A percentile compares a stretch with the other conserved stretches of the same genome.
phyloP scores from a whole-genome alignment of 179 eudicot species.

The Kewa caespitosa region DNA sequence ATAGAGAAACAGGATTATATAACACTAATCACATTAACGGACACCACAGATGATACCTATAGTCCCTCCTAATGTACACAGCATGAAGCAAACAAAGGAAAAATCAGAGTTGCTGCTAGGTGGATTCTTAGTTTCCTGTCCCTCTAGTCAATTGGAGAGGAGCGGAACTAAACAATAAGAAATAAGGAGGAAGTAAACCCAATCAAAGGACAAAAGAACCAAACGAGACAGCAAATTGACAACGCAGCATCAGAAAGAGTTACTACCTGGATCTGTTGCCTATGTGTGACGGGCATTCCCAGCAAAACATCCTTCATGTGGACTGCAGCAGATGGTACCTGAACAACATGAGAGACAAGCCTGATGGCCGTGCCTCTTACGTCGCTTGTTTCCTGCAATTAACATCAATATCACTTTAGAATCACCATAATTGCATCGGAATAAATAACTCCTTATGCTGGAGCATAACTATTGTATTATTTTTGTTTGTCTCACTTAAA shows the following conservation, averaged over 20 bases:
- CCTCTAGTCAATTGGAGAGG: not conserved
- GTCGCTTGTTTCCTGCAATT: constrained; percentile 59
- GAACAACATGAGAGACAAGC: constrained; percentile 88
- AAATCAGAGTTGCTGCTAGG: not conserved
- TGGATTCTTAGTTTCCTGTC: not conserved
- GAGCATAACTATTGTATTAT: not conserved
- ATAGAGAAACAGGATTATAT: not conserved
- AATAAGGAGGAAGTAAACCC: no score
- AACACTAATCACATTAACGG: not conserved
- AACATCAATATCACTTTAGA: constrained; percentile 1
- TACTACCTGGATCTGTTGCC: constrained; percentile 92
- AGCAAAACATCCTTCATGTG: constrained; percentile 68
- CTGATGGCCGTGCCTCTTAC: constrained; percentile 59
- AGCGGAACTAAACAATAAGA: not conserved
- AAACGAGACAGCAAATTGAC: not conserved
- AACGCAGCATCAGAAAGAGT: constrained; percentile 1
- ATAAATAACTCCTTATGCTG: not conserved
- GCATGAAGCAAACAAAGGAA: not conserved
- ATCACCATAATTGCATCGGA: not conserved
- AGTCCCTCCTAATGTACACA: not conserved
- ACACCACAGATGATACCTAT: not conserved
- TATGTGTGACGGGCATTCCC: constrained; percentile 64
- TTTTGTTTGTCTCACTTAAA: no score
- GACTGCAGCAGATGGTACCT: constrained; percentile 70
- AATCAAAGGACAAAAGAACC: not conserved